A percentile compares a stretch with the other conserved stretches of the same genome.
These are phyloP conservation scores for Fonsecaea multimorphosa DNA, from an alignment of 2,329 filamentous ascomycete species.

Conservation along the genomic window DNA sequence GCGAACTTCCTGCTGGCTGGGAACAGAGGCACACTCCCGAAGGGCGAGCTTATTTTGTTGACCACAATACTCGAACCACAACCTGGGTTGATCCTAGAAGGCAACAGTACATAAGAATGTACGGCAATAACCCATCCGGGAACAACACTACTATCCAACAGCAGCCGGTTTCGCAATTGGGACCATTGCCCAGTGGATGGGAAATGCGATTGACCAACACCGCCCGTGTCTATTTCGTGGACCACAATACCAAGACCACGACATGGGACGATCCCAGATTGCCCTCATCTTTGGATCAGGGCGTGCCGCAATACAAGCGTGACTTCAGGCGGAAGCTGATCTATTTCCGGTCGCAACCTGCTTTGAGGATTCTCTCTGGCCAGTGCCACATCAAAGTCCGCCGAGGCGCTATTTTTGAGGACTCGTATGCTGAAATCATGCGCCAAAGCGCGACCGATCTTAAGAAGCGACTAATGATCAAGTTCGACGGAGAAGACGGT, in stretches of 20 bases:
- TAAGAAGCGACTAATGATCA: conserved; percentile 99
- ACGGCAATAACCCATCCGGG: conserved; percentile 76
- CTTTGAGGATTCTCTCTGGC: conserved; percentile 90
- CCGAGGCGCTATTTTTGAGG: conserved; percentile 96
- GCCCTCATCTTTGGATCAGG: conserved; percentile 94
- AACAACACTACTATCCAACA: conserved; percentile 86
- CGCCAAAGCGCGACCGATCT: conserved; percentile 92
- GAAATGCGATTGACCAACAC: conserved; percentile 99
- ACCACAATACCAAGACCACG: conserved; percentile 99
- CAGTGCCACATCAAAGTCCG: conserved; percentile 99
- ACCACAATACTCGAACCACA: conserved; percentile 96
- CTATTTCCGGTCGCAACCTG: conserved; percentile 98
- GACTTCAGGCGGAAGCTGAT: conserved; percentile 98
- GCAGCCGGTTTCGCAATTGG: conserved; percentile 95
- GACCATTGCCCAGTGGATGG: conserved; percentile 94
- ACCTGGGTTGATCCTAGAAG: conserved; percentile 98
- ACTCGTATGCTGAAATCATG: conserved; percentile 98
- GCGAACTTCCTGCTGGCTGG: conserved; percentile 94
- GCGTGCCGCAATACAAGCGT: conserved; percentile 98
- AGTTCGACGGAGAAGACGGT: conserved; percentile 98
- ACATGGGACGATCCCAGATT: conserved; percentile 98
- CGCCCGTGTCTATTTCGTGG: conserved; percentile 96
- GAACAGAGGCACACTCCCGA: conserved; percentile 96
- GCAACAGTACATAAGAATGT: conserved; percentile 98
- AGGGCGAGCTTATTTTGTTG: conserved; percentile 93